A percentile compares a stretch with the other conserved stretches of the same genome.
Evolutionary conservation across 225 moss, liverwort and hornwort species (phyloP).

Genomic region (Bryoerythrophyllum caledonicum): DNA sequence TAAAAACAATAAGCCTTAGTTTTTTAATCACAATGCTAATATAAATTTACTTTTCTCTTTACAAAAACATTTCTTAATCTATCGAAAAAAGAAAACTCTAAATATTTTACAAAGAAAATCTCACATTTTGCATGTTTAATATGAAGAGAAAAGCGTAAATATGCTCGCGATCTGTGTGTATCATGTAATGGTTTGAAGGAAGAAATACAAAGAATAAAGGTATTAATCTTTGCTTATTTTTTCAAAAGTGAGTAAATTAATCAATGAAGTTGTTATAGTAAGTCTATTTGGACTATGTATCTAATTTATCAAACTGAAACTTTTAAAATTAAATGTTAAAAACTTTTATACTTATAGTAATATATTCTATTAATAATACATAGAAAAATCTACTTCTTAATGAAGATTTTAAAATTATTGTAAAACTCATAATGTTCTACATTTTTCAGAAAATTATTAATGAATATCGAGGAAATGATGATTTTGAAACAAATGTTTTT

Average conservation of each 20-base stretch:
- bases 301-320: no score
- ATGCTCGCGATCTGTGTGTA: constrained; percentile 61
- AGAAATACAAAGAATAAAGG: constrained; percentile 65
- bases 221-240: not conserved
- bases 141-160: constrained; percentile 41
- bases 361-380: no score
- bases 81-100: not conserved
- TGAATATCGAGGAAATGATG: not conserved
- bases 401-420: no score
- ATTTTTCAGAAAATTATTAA: not conserved
- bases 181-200: constrained; percentile 49
- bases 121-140: not conserved
- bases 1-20: no score
- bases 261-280: not conserved
- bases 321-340: no score
- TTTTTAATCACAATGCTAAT: no score
- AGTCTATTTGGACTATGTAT: not conserved
- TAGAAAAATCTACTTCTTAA: no score
- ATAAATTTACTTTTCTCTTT: no score
- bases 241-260: rapidly evolving
- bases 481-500: constrained; percentile 21
- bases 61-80: not conserved
- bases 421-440: no score
- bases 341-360: no score
- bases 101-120: no score